Conservation (phyloP, 768 basidiomycete species). For the Pleurotus tuber-regium region DNA sequence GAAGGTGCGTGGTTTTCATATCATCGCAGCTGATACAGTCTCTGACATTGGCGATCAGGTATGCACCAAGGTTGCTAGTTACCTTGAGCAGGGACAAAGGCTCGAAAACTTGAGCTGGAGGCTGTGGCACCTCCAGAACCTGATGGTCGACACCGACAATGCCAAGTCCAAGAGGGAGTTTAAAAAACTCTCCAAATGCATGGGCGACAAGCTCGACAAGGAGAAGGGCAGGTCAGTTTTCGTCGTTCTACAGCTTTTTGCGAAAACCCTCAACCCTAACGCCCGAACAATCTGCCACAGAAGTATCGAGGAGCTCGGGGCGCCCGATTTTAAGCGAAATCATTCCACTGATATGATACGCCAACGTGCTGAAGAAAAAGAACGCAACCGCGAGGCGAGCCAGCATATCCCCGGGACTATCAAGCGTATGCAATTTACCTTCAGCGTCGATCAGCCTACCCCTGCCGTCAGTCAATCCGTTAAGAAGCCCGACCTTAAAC, state of each 20-base stretch:
- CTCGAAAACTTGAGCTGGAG: conserved; percentile 93
- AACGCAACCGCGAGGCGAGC: conserved; percentile 72
- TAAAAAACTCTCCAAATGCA: conserved; percentile 82
- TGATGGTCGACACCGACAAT: conserved; percentile 90
- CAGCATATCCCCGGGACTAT: conserved; percentile 69
- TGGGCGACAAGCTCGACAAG: conserved; percentile 92
- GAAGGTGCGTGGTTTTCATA: conserved; percentile 54
- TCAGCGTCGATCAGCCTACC: conserved; percentile 73
- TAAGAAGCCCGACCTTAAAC: conserved; percentile 66
- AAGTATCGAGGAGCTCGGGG: conserved; percentile 81
- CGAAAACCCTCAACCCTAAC: conserved; percentile 34
- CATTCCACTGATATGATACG: conserved; percentile 78
- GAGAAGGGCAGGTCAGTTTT: conserved; percentile 81
- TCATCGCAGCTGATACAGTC: not conserved
- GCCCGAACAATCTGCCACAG: conserved; percentile 34
- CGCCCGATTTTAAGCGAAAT: conserved; percentile 79
- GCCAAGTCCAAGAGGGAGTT: conserved; percentile 88
- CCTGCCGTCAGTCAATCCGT: conserved; percentile 28
- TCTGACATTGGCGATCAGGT: conserved; percentile 43
- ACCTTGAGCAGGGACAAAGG: conserved; percentile 86
- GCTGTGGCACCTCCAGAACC: conserved; percentile 88
- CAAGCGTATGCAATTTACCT: conserved; percentile 89
- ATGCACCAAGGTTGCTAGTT: conserved; percentile 88
- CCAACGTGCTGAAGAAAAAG: conserved; percentile 78
- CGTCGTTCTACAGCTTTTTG: conserved; percentile 1